These are phyloP conservation scores for Citrullus mucosospermus DNA, from an alignment of 306 rosid genomes.

Conservation along the genomic window DNA sequence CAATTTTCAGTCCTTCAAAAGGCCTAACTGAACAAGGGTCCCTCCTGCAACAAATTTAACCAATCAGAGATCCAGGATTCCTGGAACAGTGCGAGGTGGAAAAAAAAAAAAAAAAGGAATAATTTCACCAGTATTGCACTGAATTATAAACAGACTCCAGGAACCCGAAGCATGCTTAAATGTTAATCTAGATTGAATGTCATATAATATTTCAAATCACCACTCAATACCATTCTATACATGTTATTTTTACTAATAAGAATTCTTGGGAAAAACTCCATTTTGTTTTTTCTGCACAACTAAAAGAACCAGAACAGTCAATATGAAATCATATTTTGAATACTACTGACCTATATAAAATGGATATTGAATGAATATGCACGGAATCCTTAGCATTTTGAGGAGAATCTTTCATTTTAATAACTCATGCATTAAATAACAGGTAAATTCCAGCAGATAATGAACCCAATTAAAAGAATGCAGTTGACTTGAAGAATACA, in stretches of 20 bases:
- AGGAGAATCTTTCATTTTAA: neutral
- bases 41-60: constrained; percentile 45
- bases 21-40: constrained; percentile 58
- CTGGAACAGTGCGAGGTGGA: neutral
- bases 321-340: neutral
- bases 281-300: neutral
- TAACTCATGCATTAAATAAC: neutral
- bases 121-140: neutral
- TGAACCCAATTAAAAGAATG: neutral
- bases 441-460: neutral
- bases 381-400: neutral
- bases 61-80: constrained; percentile 7
- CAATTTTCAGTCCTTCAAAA: constrained; percentile 72
- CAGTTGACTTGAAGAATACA: neutral
- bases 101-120: neutral
- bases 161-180: neutral
- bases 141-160: neutral
- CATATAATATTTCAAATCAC: neutral
- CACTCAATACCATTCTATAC: neutral
- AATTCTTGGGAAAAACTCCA: neutral
- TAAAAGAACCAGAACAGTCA: neutral
- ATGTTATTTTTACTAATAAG: neutral
- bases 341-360: neutral
- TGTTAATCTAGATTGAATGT: neutral
- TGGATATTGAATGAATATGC: neutral